A percentile compares a stretch with the other conserved stretches of the same genome.
Evolutionary conservation across 1,139 yeast species (phyloP).

Genomic region (Candida sp.): DNA sequence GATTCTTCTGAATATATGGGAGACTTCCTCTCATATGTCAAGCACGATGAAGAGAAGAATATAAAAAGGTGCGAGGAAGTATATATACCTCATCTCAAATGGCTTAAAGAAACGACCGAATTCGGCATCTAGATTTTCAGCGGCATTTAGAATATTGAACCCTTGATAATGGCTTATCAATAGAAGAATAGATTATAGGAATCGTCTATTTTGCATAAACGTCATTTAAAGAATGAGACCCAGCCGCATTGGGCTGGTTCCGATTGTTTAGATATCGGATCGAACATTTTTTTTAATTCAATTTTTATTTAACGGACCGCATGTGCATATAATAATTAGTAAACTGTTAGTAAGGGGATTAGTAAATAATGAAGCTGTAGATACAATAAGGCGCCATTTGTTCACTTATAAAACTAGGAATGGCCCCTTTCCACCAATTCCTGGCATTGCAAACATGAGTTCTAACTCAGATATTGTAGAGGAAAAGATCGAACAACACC

Average conservation of each 20-base stretch:
- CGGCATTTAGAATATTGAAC: too few species aligned
- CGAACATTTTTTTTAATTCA: too few species aligned
- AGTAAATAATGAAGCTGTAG: background rate
- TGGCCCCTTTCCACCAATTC: too few species aligned
- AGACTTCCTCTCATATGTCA: constrained; percentile 24
- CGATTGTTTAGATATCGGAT: too few species aligned
- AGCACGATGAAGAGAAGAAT: constrained; percentile 19
- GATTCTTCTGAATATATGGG: constrained; percentile 29
- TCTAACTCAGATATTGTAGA: background rate
- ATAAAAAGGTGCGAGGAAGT: constrained; percentile 31
- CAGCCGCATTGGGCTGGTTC: too few species aligned
- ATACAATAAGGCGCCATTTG: background rate
- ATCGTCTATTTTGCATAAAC: too few species aligned
- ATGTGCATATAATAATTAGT: background rate
- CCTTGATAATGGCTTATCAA: too few species aligned
- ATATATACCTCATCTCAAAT: constrained; percentile 36
- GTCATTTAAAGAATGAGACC: too few species aligned
- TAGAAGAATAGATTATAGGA: too few species aligned
- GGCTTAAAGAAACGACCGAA: constrained; percentile 33
- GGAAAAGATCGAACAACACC: background rate
- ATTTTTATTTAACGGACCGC: background rate
- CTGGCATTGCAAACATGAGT: background rate
- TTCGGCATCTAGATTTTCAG: background rate
- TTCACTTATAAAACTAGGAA: too few species aligned
- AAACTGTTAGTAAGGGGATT: background rate